Evolutionary conservation across 192 early-diverging fungal genomes (phyloP).

Genomic region (Podila epicladia): DNA sequence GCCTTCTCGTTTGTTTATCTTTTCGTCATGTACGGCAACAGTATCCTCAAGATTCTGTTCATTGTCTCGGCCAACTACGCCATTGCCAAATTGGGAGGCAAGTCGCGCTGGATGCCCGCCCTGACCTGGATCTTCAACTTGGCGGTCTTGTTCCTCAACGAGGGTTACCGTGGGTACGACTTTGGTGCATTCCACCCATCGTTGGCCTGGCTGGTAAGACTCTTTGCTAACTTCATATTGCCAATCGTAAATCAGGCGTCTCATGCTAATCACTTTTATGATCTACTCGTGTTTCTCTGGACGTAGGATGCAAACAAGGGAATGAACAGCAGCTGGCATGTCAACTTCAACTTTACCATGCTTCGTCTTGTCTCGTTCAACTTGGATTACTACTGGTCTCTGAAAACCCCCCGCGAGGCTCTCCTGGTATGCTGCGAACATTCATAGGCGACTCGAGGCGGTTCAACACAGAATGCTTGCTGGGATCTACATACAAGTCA

Average conservation of each 20-base stretch:
- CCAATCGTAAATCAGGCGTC: neutral
- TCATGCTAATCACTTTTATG: neutral
- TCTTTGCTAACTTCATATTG: neutral
- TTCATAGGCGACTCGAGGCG: too few relatives aligned
- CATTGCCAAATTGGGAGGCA: constrained; percentile 63
- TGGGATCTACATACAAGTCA: neutral
- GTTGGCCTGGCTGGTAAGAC: constrained; percentile 71
- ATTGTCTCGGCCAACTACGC: constrained; percentile 74
- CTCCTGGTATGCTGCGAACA: constrained; percentile 11
- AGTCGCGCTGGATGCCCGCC: constrained; percentile 64
- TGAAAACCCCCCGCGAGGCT: constrained; percentile 14
- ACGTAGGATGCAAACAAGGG: constrained; percentile 74
- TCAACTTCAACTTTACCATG: constrained; percentile 91
- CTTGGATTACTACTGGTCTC: constrained; percentile 93
- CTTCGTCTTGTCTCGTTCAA: constrained; percentile 92
- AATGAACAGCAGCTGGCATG: constrained; percentile 82
- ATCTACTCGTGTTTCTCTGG: too few relatives aligned
- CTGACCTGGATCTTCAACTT: constrained; percentile 88
- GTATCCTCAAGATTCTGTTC: constrained; percentile 78
- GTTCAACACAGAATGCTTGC: neutral
- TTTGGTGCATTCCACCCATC: constrained; percentile 62
- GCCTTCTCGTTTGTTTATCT: constrained; percentile 71
- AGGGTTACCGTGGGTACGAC: constrained; percentile 76
- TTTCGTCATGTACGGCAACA: constrained; percentile 74
- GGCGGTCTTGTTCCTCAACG: constrained; percentile 82